Percentiles rank a stretch among this genome's conserved stretches.
Conservation (phyloP, 202 grass and related monocot genomes). For the Cymbopogon flexuosus region DNA sequence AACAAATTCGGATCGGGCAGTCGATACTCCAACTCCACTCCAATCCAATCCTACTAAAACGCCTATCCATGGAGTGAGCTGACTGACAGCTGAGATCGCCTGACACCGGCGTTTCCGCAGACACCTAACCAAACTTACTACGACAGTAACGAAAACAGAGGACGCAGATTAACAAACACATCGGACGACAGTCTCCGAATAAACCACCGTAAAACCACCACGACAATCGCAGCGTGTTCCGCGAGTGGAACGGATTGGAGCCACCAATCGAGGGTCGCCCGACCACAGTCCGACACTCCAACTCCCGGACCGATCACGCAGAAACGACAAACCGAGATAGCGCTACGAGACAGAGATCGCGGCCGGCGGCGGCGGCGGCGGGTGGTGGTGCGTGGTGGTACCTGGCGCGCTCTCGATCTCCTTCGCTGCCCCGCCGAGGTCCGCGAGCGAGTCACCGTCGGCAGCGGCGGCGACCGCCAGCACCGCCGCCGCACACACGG, state of each 20-base stretch:
- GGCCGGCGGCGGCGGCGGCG: too few species aligned
- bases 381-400: background rate
- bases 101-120: background rate
- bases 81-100: background rate
- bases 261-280: background rate
- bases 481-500: background rate
- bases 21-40: background rate
- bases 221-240: background rate
- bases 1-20: background rate
- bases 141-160: background rate
- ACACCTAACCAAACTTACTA: background rate
- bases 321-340: background rate
- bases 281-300: background rate
- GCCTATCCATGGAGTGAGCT: background rate
- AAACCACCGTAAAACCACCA: background rate
- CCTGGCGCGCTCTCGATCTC: conserved; percentile 48
- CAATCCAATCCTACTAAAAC: background rate
- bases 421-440: conserved; percentile 29
- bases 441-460: conserved; percentile 11
- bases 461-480: background rate
- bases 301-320: background rate
- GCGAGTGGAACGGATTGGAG: background rate
- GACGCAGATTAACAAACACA: background rate
- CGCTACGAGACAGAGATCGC: background rate
- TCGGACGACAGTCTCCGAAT: background rate